Evolutionary conservation across 2,329 filamentous ascomycete species (phyloP).

Genomic region (Colletotrichum destructivum): DNA sequence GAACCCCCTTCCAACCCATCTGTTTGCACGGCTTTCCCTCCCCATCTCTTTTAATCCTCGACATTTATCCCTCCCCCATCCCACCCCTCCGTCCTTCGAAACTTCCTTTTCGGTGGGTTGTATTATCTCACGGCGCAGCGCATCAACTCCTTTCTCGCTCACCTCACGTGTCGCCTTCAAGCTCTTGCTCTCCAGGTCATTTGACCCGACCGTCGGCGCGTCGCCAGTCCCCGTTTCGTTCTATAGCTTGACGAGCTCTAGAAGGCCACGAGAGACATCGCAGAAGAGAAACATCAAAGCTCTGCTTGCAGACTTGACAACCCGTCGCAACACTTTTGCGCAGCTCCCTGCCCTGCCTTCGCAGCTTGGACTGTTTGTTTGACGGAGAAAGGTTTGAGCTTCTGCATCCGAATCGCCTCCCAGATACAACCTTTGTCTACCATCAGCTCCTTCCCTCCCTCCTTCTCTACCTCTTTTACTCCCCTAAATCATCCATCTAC

Average conservation of each 20-base stretch:
- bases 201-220: constrained; percentile 33
- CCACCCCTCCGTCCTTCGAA: neutral
- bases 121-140: constrained; percentile 35
- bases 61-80: constrained; percentile 2
- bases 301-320: constrained; percentile 42
- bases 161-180: constrained; percentile 38
- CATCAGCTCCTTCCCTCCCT: constrained; percentile 37
- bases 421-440: constrained; percentile 45
- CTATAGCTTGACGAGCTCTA: constrained; percentile 19
- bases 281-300: constrained; percentile 35
- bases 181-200: constrained; percentile 21
- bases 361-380: constrained; percentile 47
- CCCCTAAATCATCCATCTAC: constrained; percentile 28
- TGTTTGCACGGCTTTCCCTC: constrained; percentile 37
- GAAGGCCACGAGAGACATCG: constrained; percentile 16
- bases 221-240: constrained; percentile 26
- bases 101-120: constrained; percentile 35
- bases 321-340: constrained; percentile 32
- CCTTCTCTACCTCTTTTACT: constrained; percentile 39
- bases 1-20: constrained; percentile 40
- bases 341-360: constrained; percentile 37
- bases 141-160: constrained; percentile 29
- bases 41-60: constrained; percentile 41
- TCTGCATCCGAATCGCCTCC: constrained; percentile 51
- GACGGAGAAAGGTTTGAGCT: constrained; percentile 57